A percentile compares a stretch with the other conserved stretches of the same genome.
Conservation (phyloP, 176 grass and related monocot genomes). For the Guadua angustifolia region DNA sequence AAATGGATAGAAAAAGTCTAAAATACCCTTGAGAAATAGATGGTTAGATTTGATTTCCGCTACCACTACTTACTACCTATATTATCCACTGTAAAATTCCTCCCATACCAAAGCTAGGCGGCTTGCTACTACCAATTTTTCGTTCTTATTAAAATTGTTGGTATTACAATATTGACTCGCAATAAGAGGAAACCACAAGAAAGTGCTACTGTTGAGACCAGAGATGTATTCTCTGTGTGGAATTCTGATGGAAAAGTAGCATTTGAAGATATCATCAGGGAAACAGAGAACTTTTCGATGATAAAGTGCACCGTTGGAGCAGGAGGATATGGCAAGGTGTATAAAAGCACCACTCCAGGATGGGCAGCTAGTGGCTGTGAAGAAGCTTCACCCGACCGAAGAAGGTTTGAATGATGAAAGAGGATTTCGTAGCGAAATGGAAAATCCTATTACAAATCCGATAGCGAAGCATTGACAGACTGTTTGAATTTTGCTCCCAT, state of each 20-base stretch:
- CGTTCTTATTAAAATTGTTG: too few species aligned
- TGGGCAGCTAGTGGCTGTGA: background rate
- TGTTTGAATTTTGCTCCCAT: background rate
- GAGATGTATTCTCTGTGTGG: slow-evolving; percentile 5
- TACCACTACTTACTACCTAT: too few species aligned
- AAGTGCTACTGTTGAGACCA: background rate
- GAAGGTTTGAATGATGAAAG: slow-evolving; percentile 13
- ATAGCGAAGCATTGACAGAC: background rate
- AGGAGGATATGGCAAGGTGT: too few species aligned
- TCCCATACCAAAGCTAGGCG: too few species aligned
- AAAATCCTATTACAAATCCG: background rate
- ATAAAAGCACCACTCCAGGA: background rate
- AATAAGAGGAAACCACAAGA: too few species aligned
- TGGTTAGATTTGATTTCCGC: too few species aligned
- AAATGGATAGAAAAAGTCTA: too few species aligned
- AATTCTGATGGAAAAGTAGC: slow-evolving; percentile 36
- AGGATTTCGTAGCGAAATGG: slow-evolving; percentile 13
- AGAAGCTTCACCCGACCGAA: background rate
- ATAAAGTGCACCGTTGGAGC: background rate
- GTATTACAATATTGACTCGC: too few species aligned
- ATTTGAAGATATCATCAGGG: slow-evolving; percentile 33
- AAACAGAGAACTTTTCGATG: slow-evolving; percentile 23
- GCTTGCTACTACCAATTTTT: background rate
- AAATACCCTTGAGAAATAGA: too few species aligned
- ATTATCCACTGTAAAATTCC: too few species aligned